Evolutionary conservation across 1,139 yeast species (phyloP).

Genomic region (Taiozyma sp.): DNA sequence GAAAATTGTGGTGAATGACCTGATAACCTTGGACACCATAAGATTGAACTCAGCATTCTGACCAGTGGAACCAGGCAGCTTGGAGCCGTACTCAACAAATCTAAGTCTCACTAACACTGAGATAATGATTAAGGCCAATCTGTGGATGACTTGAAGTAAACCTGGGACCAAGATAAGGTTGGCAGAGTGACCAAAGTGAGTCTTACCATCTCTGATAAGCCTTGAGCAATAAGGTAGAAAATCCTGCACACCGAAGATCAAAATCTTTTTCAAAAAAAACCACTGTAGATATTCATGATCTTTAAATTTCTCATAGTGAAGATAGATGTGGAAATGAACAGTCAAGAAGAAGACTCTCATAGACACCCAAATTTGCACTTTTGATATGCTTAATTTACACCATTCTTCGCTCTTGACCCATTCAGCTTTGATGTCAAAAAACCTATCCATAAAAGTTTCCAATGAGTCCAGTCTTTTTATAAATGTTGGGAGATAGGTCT

Average conservation of each 20-base stretch:
- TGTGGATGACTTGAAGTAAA: slow-evolving; percentile 3
- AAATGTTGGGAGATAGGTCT: neutral
- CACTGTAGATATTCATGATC: slow-evolving; percentile 1
- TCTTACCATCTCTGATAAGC: neutral
- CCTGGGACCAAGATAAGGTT: slow-evolving; percentile 4
- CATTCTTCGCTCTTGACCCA: neutral
- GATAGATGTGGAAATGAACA: slow-evolving; percentile 2
- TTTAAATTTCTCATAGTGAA: slow-evolving; percentile 2
- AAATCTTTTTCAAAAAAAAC: slow-evolving; percentile 6
- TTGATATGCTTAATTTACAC: neutral
- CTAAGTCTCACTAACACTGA: slow-evolving; percentile 7
- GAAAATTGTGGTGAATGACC: neutral
- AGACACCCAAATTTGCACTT: slow-evolving; percentile 1
- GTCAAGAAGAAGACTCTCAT: slow-evolving; percentile 3
- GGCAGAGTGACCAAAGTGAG: neutral
- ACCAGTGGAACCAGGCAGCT: neutral
- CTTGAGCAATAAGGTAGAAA: neutral
- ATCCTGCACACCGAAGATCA: slow-evolving; percentile 2
- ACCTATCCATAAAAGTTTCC: neutral
- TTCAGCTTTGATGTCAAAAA: neutral
- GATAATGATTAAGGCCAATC: slow-evolving; percentile 1
- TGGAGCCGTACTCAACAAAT: slow-evolving; percentile 3
- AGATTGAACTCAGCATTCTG: neutral
- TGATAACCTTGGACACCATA: neutral
- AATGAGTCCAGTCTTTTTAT: neutral